Conservation (phyloP, 2,329 filamentous ascomycete species). For the Zalaria obscura region DNA sequence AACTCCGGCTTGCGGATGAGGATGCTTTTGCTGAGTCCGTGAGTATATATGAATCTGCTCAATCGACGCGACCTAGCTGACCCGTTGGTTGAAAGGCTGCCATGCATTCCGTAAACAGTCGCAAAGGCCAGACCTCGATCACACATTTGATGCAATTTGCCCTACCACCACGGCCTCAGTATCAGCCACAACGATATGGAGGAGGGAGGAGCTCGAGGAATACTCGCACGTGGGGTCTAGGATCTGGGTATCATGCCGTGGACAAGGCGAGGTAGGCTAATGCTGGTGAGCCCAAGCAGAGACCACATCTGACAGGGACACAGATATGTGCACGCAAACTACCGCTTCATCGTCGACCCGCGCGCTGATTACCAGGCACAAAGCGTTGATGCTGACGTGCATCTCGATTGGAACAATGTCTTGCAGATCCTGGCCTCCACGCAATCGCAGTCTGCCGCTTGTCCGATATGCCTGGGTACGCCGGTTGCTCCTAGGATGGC, state of each 20-base stretch:
- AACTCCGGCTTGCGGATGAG: conserved; percentile 61
- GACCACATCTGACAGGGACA: conserved; percentile 6
- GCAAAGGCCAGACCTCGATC: conserved; percentile 90
- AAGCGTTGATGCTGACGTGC: conserved; percentile 72
- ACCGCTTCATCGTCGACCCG: conserved; percentile 87
- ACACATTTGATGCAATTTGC: conserved; percentile 93
- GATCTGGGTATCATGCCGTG: conserved; percentile 76
- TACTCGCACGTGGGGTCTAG: conserved; percentile 68
- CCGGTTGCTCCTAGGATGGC: conserved; percentile 94
- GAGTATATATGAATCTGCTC: conserved; percentile 20
- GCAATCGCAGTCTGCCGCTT: conserved; percentile 75
- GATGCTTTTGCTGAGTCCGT: conserved; percentile 75
- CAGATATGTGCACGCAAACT: conserved; percentile 88
- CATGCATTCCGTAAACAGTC: conserved; percentile 51
- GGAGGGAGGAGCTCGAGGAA: conserved; percentile 39
- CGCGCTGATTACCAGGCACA: conserved; percentile 66
- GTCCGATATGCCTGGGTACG: conserved; percentile 86
- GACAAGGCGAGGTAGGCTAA: conserved; percentile 67
- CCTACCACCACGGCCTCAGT: conserved; percentile 58
- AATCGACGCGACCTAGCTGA: conserved; percentile 4
- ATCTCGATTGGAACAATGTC: conserved; percentile 81
- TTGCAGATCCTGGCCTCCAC: conserved; percentile 83
- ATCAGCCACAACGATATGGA: conserved; percentile 32
- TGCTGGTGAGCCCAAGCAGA: not conserved
- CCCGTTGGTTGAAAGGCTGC: conserved; percentile 30